phyloP scores from a whole-genome alignment of 1,139 yeast species.

The Candida sp. region DNA sequence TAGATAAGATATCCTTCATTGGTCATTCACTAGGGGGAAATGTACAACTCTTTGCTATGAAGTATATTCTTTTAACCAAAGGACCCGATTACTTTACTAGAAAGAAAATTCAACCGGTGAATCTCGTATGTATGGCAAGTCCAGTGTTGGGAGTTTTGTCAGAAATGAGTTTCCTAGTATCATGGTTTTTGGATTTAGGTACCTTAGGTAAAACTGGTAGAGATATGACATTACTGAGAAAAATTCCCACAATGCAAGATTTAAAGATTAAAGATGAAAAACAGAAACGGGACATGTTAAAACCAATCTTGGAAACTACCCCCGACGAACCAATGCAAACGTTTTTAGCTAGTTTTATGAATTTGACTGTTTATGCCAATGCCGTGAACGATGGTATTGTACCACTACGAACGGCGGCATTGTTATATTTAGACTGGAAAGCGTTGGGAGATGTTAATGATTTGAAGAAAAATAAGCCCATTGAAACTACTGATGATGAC shows the following conservation, averaged over 20 bases:
- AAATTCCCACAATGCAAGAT: slow-evolving; percentile 17
- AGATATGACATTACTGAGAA: slow-evolving; percentile 64
- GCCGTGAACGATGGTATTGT: slow-evolving; percentile 93
- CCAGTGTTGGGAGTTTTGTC: slow-evolving; percentile 82
- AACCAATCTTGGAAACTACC: slow-evolving; percentile 67
- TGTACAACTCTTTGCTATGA: slow-evolving; percentile 86
- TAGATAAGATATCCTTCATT: slow-evolving; percentile 72
- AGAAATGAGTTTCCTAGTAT: slow-evolving; percentile 85
- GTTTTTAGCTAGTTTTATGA: slow-evolving; percentile 58
- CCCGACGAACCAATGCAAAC: slow-evolving; percentile 78
- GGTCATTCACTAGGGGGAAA: slow-evolving; percentile 95
- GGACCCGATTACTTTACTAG: slow-evolving; percentile 56
- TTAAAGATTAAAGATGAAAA: slow-evolving; percentile 8
- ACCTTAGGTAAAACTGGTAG: slow-evolving; percentile 91
- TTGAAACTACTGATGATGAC: slow-evolving; percentile 8
- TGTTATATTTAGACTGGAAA: slow-evolving; percentile 46
- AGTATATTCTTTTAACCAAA: slow-evolving; percentile 57
- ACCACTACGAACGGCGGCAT: slow-evolving; percentile 64
- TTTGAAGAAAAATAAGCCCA: slow-evolving; percentile 14
- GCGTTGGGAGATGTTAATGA: slow-evolving; percentile 37
- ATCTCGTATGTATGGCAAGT: slow-evolving; percentile 79
- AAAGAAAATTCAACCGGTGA: slow-evolving; percentile 53
- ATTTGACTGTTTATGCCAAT: slow-evolving; percentile 76
- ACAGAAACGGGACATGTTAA: slow-evolving; percentile 18
- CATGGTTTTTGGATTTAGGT: slow-evolving; percentile 81